Percentiles rank a stretch among this genome's conserved stretches.
Evolutionary conservation across 768 basidiomycete species (phyloP).

Genomic region (Leccinellum albellum): DNA sequence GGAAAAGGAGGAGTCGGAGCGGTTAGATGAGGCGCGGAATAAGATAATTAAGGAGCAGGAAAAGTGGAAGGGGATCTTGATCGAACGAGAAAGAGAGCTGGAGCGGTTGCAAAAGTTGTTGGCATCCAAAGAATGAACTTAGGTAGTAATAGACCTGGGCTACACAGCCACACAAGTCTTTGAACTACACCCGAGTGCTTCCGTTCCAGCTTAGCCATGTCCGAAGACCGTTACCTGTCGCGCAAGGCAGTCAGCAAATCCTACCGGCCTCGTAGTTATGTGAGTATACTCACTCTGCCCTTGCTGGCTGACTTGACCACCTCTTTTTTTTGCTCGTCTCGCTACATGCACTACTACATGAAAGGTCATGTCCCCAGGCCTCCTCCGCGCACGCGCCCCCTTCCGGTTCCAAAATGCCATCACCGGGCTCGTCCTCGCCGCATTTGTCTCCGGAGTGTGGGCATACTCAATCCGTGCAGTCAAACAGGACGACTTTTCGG

Average conservation of each 20-base stretch:
- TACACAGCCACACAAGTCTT: not conserved
- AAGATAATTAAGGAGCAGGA: conserved; percentile 74
- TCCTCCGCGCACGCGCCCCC: conserved; percentile 82
- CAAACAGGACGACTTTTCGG: conserved; percentile 89
- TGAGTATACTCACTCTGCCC: conserved; percentile 5
- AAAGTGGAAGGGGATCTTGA: conserved; percentile 58
- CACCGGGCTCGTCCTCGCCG: conserved; percentile 66
- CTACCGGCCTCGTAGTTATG: conserved; percentile 39
- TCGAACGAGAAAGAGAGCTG: conserved; percentile 82
- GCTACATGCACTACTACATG: not conserved
- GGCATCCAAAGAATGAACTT: conserved; percentile 13
- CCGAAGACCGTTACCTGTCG: conserved; percentile 32
- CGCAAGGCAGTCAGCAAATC: conserved; percentile 32
- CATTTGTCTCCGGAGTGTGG: conserved; percentile 81
- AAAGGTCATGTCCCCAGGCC: conserved; percentile 77
- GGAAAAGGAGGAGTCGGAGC: conserved; percentile 82
- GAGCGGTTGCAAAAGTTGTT: conserved; percentile 57
- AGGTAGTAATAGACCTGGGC: not conserved
- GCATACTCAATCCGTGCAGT: conserved; percentile 92
- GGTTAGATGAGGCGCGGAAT: conserved; percentile 74
- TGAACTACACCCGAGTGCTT: not conserved
- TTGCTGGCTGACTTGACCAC: not conserved
- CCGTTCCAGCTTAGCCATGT: conserved; percentile 22
- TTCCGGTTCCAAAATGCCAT: conserved; percentile 77
- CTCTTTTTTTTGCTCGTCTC: not conserved